Base-by-base conservation (phyloP, 306 rosid species). In the Gleditsia sinensis region DNA sequence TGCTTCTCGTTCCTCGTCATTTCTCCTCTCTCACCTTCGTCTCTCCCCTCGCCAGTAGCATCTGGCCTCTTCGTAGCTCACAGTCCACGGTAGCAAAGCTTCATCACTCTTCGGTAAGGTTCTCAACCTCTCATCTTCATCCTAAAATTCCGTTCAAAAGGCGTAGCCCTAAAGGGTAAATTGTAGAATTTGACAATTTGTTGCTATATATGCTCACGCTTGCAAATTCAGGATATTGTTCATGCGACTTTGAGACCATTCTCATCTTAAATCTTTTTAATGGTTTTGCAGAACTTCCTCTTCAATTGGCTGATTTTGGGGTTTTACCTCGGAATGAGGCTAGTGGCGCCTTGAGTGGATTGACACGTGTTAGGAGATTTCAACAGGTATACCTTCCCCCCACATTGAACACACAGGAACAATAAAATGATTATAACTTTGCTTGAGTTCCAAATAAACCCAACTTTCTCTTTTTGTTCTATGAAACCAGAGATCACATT, bases 321-420 rank as follows among this genome's bases (percentile, higher is more conserved):
- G 98, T 94, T 66, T 86, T 94, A 83, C 98, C 91, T 81, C 89
- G 98, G 27, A 94, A 94, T 87, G 97, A 94, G 85, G 98, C 98
- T 55, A 94, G 98, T 81, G 98, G 98, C 64, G 97, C 98, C 32
- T 83, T 94, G 63, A 91, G 96, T 86, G 98, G 98, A 75, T 82
- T 94, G 70, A 94, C 98, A 48, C 98, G 98, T 33, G 96, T 94
- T 49, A 76, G 97, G 82, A 91, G 97, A 81, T 94, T 94, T 88
- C 97, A 91, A 83, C 98, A 94, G 98, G 98, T 94, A 79, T 73
- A 42, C 13, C 61, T 58, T 24, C 19, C 69, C n/a, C 34, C 9
- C 14, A 32, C 54, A 49, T 17, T 17, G 36, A 55, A 27, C 33
- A 4, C 36, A 32, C 9, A 9, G 5, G 13, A 30, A 8, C 28